phyloP scores from a whole-genome alignment of 352 stramenopile genomes.

The Pythium scleroteichum region DNA sequence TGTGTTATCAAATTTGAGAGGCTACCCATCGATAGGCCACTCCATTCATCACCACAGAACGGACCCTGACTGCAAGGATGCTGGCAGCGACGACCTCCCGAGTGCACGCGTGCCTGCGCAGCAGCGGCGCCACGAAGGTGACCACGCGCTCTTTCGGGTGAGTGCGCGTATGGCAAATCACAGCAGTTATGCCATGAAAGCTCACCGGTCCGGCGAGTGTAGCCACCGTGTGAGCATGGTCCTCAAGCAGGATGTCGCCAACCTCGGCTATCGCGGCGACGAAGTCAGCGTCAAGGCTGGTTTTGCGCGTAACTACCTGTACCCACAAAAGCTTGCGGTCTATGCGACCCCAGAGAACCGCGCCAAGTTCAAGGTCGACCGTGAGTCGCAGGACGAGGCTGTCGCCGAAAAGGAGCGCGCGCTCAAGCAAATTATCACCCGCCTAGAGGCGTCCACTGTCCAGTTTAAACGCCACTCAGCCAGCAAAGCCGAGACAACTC shows the following conservation, averaged over 20 bases:
- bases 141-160: slow-evolving; percentile 68
- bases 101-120: slow-evolving; percentile 31
- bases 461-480: slow-evolving; percentile 83
- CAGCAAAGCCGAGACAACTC: slow-evolving; percentile 53
- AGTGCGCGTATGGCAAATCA: slow-evolving; percentile 22
- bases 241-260: slow-evolving; percentile 81
- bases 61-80: slow-evolving; percentile 3
- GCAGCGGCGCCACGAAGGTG: slow-evolving; percentile 43
- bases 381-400: slow-evolving; percentile 48
- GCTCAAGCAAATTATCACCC: slow-evolving; percentile 63
- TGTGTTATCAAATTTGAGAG: neutral
- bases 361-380: slow-evolving; percentile 79
- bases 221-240: slow-evolving; percentile 87
- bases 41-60: slow-evolving; percentile 21
- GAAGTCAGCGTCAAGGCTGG: slow-evolving; percentile 92
- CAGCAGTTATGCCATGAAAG: neutral
- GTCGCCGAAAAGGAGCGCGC: slow-evolving; percentile 60
- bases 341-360: slow-evolving; percentile 93
- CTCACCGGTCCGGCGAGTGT: neutral
- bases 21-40: neutral
- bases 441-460: slow-evolving; percentile 59
- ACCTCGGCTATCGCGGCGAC: slow-evolving; percentile 89
- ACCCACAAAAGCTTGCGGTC: slow-evolving; percentile 92
- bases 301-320: slow-evolving; percentile 94
- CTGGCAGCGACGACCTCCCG: slow-evolving; percentile 27